Base-by-base conservation (phyloP, 2,329 filamentous ascomycete genomes). In the Eutypella sp. region DNA sequence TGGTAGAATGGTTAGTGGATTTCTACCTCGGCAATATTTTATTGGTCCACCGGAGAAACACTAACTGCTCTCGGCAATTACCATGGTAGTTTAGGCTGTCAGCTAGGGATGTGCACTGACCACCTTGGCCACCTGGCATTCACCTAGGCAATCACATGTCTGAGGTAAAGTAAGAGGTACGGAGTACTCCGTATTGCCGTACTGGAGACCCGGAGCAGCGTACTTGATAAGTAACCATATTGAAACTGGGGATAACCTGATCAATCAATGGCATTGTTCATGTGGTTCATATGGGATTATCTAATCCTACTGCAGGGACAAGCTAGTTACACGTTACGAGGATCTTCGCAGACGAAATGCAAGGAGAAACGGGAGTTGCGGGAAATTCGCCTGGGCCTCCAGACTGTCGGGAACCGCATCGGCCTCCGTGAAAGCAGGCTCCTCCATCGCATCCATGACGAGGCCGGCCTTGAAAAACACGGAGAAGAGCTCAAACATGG, bases 371-470 rank as follows among this genome's bases (percentile, higher is more conserved):
- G 68, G 66, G 5, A 70, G 47, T 52, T 71, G 64, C 20, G 58
- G 59, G 47, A 56, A 75, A 50, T 73, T 74, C 41, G 57, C 54
- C 23, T 60, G 66, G 0, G 65, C 58, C 41, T 69, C 59, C 5
- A 64, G 51, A 20, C 65, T 58, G 5, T 50, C 41, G 1, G 54
- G 39, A 11, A 60, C 52, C 0, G 42, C 48, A 37, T 68, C 63
- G 7, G 65, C 65, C 16, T 67, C 57, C 2, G 57, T 61, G 44
- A 76, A 75, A 2, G 68, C 67, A 1, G 69, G 68, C 56, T 76
- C 74, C 44, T 75, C 71, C 40, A 76, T 57, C 3, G 61, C 67
- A 50, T 75, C 73, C 53, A 75, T 58, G 5, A 70, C 64, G 22
- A 76, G 52, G 0, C 66, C 67, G 2, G 54, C 58, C 22, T 57